Evolutionary conservation across 225 moss, liverwort and hornwort species (phyloP).

Genomic region (Ulota crispa): DNA sequence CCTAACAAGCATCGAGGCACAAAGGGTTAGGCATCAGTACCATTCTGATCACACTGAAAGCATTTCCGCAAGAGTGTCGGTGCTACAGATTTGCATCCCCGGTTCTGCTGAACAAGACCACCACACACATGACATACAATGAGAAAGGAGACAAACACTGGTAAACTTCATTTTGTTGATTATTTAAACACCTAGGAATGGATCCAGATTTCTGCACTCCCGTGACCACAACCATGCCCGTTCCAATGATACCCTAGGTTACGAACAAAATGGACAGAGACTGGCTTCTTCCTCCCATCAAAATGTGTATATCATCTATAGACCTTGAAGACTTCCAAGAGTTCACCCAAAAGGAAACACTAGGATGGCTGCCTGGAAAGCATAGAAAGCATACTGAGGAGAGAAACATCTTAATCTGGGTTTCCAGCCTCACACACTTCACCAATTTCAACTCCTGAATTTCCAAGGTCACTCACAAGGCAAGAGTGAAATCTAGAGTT

Average conservation of each 20-base stretch:
- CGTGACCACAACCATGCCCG: not conserved
- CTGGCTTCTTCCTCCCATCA: not conserved
- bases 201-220: not conserved
- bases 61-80: conserved; percentile 29
- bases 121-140: not conserved
- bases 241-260: not conserved
- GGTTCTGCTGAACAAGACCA: conserved; percentile 7
- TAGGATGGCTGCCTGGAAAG: not conserved
- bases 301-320: not conserved
- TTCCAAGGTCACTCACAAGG: not conserved
- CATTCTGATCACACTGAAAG: conserved; percentile 48
- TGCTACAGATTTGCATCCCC: conserved; percentile 20
- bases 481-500: not conserved
- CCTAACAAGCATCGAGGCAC: not conserved
- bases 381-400: not conserved
- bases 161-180: not conserved
- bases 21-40: conserved; percentile 18
- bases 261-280: not conserved
- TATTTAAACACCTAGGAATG: not conserved
- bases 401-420: not conserved
- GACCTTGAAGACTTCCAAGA: not conserved
- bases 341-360: not conserved
- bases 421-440: not conserved
- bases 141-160: not conserved
- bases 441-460: not conserved